phyloP scores from a whole-genome alignment of 2,329 filamentous ascomycete genomes.

The Cadophora luteo-olivacea region DNA sequence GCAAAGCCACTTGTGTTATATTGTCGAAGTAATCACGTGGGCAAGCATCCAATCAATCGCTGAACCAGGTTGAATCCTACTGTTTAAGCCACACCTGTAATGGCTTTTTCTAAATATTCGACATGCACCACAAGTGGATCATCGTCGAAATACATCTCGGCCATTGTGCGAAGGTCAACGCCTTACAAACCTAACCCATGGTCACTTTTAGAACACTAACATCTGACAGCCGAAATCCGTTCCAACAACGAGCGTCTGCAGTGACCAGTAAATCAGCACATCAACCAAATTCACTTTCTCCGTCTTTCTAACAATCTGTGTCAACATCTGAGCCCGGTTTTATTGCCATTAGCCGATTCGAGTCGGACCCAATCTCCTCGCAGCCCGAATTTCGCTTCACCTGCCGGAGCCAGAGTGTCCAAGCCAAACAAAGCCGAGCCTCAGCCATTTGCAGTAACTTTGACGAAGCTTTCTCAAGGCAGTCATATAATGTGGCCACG shows the following conservation, averaged over 20 bases:
- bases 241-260: neutral
- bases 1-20: neutral
- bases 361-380: neutral
- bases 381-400: neutral
- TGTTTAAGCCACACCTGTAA: neutral
- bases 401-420: neutral
- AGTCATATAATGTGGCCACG: too few relatives aligned
- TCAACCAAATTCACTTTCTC: neutral
- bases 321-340: neutral
- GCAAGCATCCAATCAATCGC: neutral
- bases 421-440: neutral
- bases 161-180: neutral
- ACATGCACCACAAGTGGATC: neutral
- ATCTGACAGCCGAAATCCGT: neutral
- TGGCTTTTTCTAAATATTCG: neutral
- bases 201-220: too few relatives aligned
- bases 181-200: neutral
- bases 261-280: neutral
- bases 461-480: neutral
- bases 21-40: neutral
- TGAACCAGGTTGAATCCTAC: too few relatives aligned
- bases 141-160: neutral
- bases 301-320: neutral
- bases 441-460: neutral
- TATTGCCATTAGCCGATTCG: conserved; percentile 1